Conservation (phyloP, 106 monocot species). For the Xerophyta viscosa region DNA sequence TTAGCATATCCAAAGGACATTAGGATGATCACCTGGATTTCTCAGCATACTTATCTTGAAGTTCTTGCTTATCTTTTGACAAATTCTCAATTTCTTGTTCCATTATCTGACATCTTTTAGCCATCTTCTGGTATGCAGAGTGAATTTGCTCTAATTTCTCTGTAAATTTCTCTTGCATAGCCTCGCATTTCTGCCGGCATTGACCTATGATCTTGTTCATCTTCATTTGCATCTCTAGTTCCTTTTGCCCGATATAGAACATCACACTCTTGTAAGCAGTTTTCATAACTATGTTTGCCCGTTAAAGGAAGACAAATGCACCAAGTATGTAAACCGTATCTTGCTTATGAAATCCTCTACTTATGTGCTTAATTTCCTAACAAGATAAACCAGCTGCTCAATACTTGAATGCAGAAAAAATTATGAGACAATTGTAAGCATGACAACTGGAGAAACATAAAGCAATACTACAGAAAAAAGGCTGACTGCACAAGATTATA, state of each 20-base stretch:
- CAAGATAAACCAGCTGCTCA: constrained; percentile 2
- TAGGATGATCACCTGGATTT: constrained; percentile 96
- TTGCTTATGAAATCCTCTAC: background rate
- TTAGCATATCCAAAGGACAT: too few species aligned
- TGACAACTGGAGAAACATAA: too few species aligned
- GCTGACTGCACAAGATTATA: too few species aligned
- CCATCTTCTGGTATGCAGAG: constrained; percentile 87
- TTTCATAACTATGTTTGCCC: constrained; percentile 68
- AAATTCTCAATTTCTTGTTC: constrained; percentile 81
- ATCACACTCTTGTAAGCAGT: constrained; percentile 78
- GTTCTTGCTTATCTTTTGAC: constrained; percentile 84
- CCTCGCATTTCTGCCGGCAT: constrained; percentile 79
- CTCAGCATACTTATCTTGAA: constrained; percentile 95
- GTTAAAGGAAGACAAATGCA: constrained; percentile 12
- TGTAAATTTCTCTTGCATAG: constrained; percentile 87
- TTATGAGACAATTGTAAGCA: too few species aligned
- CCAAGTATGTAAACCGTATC: background rate
- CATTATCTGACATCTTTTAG: constrained; percentile 90
- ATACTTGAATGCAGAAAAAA: too few species aligned
- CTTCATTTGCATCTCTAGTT: constrained; percentile 95
- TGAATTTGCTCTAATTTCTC: constrained; percentile 88
- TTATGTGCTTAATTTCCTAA: background rate
- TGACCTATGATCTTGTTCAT: constrained; percentile 83
- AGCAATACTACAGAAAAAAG: too few species aligned
- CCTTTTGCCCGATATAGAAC: constrained; percentile 93